Conservation (phyloP, 371 early-diverging fungal species). For the Rhizopus delemar region DNA sequence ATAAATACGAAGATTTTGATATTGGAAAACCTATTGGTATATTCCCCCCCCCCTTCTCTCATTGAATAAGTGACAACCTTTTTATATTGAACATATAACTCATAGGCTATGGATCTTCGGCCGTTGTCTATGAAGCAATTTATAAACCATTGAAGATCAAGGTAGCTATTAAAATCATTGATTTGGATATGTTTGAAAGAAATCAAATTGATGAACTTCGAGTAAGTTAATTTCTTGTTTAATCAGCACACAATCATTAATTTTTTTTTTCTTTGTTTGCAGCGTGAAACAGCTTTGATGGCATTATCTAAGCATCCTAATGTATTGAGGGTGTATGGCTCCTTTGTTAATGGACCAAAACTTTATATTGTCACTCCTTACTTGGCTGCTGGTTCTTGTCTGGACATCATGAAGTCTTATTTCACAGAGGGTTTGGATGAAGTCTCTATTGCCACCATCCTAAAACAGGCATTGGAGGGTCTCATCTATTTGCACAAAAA, state of each 20-base stretch:
- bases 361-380: constrained; percentile 85
- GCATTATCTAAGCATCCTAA: constrained; percentile 83
- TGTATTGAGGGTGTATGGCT: constrained; percentile 78
- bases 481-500: constrained; percentile 86
- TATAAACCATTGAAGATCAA: constrained; percentile 72
- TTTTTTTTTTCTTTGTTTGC: constrained; percentile 7
- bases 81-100: not conserved
- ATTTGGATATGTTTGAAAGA: constrained; percentile 90
- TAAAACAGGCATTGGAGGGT: constrained; percentile 82
- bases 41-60: constrained; percentile 18
- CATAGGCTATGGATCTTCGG: constrained; percentile 88
- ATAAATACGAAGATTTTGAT: constrained; percentile 49
- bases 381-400: constrained; percentile 80
- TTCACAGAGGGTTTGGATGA: constrained; percentile 85
- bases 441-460: constrained; percentile 74
- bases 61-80: not conserved
- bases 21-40: constrained; percentile 41
- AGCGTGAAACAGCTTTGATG: constrained; percentile 89
- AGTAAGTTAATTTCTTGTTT: constrained; percentile 35
- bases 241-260: not conserved
- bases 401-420: constrained; percentile 85
- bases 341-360: constrained; percentile 79
- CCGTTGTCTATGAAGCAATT: constrained; percentile 78
- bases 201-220: constrained; percentile 92
- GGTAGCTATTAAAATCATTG: constrained; percentile 88